Percentiles rank a stretch among this genome's conserved stretches.
Conservation (phyloP, 2,329 filamentous ascomycete genomes). For the Macroventuria anomochaeta region DNA sequence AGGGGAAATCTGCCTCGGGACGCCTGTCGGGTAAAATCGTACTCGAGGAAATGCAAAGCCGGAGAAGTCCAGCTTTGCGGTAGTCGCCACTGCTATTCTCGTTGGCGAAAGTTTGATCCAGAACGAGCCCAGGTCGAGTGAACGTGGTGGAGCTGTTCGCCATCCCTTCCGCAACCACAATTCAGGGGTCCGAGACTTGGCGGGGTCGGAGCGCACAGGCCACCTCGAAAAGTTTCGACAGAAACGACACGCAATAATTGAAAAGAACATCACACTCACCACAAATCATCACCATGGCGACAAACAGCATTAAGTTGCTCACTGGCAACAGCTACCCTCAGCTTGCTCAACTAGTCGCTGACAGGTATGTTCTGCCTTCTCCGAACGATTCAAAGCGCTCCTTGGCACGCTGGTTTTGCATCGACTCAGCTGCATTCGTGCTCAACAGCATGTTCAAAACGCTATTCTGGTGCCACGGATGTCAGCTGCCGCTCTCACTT, state of each 20-base stretch:
- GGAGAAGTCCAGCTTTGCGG: neutral
- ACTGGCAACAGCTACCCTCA: conserved; percentile 78
- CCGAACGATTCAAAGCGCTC: conserved; percentile 1
- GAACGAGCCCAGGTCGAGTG: neutral
- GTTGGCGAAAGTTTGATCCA: neutral
- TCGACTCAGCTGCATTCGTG: neutral
- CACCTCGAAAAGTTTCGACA: conserved; percentile 30
- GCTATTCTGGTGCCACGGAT: neutral
- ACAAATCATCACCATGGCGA: conserved; percentile 61
- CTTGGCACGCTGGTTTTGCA: conserved; percentile 17
- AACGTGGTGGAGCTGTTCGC: neutral
- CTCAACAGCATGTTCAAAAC: neutral
- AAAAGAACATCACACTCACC: conserved; percentile 25
- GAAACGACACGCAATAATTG: neutral
- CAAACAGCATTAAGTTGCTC: conserved; percentile 76
- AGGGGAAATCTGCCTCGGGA: neutral
- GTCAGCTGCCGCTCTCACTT: neutral
- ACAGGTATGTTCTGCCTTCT: conserved; percentile 58
- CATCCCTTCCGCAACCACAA: neutral
- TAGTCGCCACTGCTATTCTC: neutral
- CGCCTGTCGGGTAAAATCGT: neutral
- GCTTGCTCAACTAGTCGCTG: conserved; percentile 72
- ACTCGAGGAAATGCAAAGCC: neutral
- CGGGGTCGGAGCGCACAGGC: conserved; percentile 24
- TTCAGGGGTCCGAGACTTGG: conserved; percentile 3